Evolutionary conservation across 1,284 basidiomycete genomes (phyloP).

Genomic region (Meira miltonrushii): DNA sequence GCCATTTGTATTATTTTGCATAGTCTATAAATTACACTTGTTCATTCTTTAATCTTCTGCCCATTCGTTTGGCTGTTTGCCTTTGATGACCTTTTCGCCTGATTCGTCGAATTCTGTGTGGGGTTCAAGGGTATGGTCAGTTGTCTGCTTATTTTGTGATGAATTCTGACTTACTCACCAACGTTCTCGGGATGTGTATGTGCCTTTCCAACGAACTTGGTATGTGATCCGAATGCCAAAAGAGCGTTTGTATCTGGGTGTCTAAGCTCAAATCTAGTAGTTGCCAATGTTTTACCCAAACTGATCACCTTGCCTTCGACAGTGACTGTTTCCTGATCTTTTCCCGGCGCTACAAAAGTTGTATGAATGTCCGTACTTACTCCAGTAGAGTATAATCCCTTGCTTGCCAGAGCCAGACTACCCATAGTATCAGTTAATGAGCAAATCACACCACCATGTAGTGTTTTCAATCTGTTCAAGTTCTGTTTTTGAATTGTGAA

Average conservation of each 20-base stretch:
- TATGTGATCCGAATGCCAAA: slow-evolving; percentile 58
- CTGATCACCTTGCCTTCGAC: slow-evolving; percentile 29
- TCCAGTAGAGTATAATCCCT: slow-evolving; percentile 75
- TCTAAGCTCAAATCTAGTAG: slow-evolving; percentile 42
- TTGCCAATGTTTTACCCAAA: slow-evolving; percentile 44
- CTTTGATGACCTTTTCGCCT: slow-evolving; percentile 68
- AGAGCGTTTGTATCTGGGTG: slow-evolving; percentile 33
- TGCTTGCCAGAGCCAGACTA: slow-evolving; percentile 72
- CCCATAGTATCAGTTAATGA: slow-evolving; percentile 80
- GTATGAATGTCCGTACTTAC: slow-evolving; percentile 82
- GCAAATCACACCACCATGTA: slow-evolving; percentile 78
- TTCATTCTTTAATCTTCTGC: slow-evolving; percentile 3
- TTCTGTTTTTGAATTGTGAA: slow-evolving; percentile 33
- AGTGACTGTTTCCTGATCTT: slow-evolving; percentile 24
- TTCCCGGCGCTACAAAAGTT: slow-evolving; percentile 70
- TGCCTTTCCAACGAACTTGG: slow-evolving; percentile 78
- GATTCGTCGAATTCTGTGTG: slow-evolving; percentile 63
- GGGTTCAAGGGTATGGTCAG: not conserved
- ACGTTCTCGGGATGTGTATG: slow-evolving; percentile 69
- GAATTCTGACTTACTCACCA: slow-evolving; percentile 35
- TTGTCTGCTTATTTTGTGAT: not conserved
- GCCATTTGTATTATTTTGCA: not conserved
- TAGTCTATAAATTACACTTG: slow-evolving; percentile 5
- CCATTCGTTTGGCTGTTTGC: slow-evolving; percentile 51
- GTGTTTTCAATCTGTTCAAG: slow-evolving; percentile 53